Conservation (phyloP, 1,139 yeast genomes). For the Geotrichum restrictum region DNA sequence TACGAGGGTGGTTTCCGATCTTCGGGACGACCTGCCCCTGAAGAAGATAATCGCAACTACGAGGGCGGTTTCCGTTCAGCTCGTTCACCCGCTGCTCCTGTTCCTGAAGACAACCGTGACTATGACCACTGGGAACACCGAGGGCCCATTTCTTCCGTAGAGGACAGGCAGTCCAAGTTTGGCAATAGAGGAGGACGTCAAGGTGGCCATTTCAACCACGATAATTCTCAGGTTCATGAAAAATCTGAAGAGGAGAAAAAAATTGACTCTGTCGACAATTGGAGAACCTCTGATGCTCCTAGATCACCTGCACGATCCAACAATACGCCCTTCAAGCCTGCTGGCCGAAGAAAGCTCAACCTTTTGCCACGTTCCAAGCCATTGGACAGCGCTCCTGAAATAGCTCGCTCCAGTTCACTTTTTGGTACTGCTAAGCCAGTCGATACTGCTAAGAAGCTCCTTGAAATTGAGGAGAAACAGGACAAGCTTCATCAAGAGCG, state of each 20-base stretch:
- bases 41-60: constrained; percentile 22
- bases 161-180: constrained; percentile 19
- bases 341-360: constrained; percentile 30
- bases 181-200: not conserved
- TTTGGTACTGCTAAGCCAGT: constrained; percentile 44
- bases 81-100: constrained; percentile 24
- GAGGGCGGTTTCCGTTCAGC: constrained; percentile 28
- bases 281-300: constrained; percentile 12
- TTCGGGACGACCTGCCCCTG: constrained; percentile 36
- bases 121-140: constrained; percentile 37
- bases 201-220: constrained; percentile 5
- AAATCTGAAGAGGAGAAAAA: constrained; percentile 4
- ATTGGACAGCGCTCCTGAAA: constrained; percentile 25
- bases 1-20: constrained; percentile 44
- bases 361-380: constrained; percentile 34
- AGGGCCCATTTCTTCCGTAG: constrained; percentile 34
- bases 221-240: not conserved
- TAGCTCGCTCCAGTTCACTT: constrained; percentile 29
- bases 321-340: constrained; percentile 19
- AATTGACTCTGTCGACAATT: constrained; percentile 13
- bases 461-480: constrained; percentile 33
- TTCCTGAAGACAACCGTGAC: constrained; percentile 33
- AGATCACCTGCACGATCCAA: constrained; percentile 19
- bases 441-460: constrained; percentile 35
- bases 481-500: constrained; percentile 33